phyloP scores from a whole-genome alignment of 2,329 filamentous ascomycete genomes.

The Diaporthe humulicola region DNA sequence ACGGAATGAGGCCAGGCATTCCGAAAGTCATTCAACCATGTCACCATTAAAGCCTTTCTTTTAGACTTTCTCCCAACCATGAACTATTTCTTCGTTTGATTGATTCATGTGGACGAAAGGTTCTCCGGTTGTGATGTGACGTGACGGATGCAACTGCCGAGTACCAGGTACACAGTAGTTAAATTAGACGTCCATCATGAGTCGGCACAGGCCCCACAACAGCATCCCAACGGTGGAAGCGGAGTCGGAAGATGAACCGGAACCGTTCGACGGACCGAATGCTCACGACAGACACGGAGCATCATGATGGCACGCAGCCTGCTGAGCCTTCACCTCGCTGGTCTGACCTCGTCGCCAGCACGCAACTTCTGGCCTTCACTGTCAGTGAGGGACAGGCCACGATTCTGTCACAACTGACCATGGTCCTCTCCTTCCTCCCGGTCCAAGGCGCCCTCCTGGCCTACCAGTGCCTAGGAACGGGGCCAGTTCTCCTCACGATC shows the following conservation, averaged over 20 bases:
- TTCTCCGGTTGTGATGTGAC: conserved; percentile 13
- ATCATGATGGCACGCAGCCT: not conserved
- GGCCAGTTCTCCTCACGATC: conserved; percentile 49
- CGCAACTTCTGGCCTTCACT: not conserved
- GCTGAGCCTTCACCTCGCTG: no score
- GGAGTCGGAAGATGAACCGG: not conserved
- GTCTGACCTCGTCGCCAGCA: not conserved
- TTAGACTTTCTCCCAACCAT: not conserved
- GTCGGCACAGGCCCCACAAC: conserved; percentile 13
- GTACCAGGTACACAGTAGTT: not conserved
- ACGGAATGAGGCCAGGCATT: not conserved
- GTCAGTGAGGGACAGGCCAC: not conserved
- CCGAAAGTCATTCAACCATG: not conserved
- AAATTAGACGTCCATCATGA: conserved; percentile 20
- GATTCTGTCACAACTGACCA: not conserved
- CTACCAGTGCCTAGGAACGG: conserved; percentile 47
- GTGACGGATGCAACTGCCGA: conserved; percentile 4
- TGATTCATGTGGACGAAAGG: not conserved
- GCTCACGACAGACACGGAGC: not conserved
- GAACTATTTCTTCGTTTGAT: not conserved
- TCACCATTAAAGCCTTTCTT: not conserved
- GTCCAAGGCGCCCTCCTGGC: conserved; percentile 42
- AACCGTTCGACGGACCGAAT: not conserved
- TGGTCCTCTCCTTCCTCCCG: conserved; percentile 6
- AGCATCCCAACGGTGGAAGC: not conserved